phyloP scores from a whole-genome alignment of 139 green algal species.

The Nannochloris sp. region DNA sequence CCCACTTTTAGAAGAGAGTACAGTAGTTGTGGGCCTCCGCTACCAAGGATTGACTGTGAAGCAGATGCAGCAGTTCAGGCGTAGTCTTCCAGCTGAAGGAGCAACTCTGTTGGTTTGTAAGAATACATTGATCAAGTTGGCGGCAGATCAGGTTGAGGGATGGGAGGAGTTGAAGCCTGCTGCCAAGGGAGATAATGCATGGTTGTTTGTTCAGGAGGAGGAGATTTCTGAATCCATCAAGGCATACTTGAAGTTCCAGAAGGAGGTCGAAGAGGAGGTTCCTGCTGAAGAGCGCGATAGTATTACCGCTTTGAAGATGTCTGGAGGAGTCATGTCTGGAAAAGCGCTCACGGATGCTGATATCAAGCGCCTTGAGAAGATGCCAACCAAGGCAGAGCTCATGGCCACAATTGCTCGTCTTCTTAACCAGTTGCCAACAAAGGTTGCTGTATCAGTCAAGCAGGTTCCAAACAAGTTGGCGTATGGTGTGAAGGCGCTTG shows the following conservation, averaged over 20 bases:
- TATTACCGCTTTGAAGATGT: slow-evolving; percentile 32
- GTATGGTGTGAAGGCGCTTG: slow-evolving; percentile 54
- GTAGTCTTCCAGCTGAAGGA: slow-evolving; percentile 46
- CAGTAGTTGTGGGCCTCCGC: slow-evolving; percentile 69
- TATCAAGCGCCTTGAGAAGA: slow-evolving; percentile 69
- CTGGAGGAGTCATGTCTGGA: slow-evolving; percentile 24
- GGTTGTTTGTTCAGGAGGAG: slow-evolving; percentile 81
- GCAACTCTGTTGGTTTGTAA: slow-evolving; percentile 66
- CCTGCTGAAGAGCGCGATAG: slow-evolving; percentile 33
- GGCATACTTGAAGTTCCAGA: slow-evolving; percentile 63
- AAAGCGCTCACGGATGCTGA: slow-evolving; percentile 19
- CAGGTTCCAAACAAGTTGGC: slow-evolving; percentile 63
- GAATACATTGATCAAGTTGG: slow-evolving; percentile 73
- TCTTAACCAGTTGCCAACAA: slow-evolving; percentile 76
- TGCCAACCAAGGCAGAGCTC: slow-evolving; percentile 82
- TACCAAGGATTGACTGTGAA: slow-evolving; percentile 69
- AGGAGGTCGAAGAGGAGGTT: slow-evolving; percentile 38
- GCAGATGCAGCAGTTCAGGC: slow-evolving; percentile 64
- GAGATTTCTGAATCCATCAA: slow-evolving; percentile 59
- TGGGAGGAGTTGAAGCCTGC: slow-evolving; percentile 38
- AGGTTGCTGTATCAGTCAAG: slow-evolving; percentile 58
- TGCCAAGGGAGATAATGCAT: slow-evolving; percentile 71
- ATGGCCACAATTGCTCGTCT: slow-evolving; percentile 65
- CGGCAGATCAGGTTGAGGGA: slow-evolving; percentile 48
- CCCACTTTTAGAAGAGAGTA: slow-evolving; percentile 54